phyloP scores from a whole-genome alignment of 179 eudicot species.

The Nepenthes alata region DNA sequence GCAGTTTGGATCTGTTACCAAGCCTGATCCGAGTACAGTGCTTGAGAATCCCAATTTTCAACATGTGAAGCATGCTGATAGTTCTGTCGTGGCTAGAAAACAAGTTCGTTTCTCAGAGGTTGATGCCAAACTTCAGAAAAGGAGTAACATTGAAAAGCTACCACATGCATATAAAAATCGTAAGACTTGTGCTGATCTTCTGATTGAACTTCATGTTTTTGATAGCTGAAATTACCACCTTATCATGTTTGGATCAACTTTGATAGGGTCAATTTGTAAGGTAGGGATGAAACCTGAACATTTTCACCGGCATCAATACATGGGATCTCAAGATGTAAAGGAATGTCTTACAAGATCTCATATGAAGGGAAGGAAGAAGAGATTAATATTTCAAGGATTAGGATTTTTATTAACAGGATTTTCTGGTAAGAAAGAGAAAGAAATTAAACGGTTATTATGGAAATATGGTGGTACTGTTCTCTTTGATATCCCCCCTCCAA shows the following conservation, averaged over 20 bases:
- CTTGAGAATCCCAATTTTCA: conserved; percentile 17
- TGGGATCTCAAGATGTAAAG: conserved; percentile 36
- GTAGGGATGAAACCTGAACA: conserved; percentile 18
- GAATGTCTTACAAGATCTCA: conserved; percentile 27
- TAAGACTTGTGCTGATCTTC: conserved; percentile 15
- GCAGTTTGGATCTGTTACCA: conserved; percentile 12
- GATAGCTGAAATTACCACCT: not conserved
- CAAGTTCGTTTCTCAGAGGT: conserved; percentile 52
- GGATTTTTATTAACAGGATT: conserved; percentile 80
- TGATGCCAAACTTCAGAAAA: conserved; percentile 17
- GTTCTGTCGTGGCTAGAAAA: conserved; percentile 30
- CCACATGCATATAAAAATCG: conserved; percentile 17
- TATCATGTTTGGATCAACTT: not conserved
- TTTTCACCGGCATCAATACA: conserved; percentile 16
- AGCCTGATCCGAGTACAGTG: conserved; percentile 12
- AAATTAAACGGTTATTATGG: conserved; percentile 49
- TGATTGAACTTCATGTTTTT: not conserved
- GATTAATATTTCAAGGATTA: conserved; percentile 43
- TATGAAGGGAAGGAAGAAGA: conserved; percentile 26
- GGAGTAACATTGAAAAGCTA: conserved; percentile 14
- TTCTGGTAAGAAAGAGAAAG: conserved; percentile 51
- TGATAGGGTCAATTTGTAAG: conserved; percentile 29
- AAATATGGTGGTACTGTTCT: conserved; percentile 75
- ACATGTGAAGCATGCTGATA: conserved; percentile 9
- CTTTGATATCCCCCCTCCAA: conserved; percentile 53